phyloP scores from a whole-genome alignment of 2,329 filamentous ascomycete species.

The Botrytis paeoniae region DNA sequence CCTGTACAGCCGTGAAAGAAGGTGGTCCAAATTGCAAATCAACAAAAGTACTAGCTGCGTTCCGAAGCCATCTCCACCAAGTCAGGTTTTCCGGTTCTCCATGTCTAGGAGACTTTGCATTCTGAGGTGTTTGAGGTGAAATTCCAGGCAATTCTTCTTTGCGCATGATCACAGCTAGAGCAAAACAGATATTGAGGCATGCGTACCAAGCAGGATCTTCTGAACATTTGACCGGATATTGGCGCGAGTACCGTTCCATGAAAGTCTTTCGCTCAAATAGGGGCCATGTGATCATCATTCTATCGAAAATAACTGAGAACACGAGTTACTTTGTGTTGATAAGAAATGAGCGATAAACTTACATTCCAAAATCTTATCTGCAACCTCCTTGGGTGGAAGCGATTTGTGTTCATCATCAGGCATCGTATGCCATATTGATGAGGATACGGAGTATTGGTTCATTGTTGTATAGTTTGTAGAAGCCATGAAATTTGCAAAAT shows the following conservation, averaged over 20 bases:
- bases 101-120: not conserved
- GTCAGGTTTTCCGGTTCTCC: not conserved
- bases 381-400: slow-evolving; percentile 28
- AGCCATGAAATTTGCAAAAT: not conserved
- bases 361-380: slow-evolving; percentile 27
- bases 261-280: slow-evolving; percentile 26
- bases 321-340: not conserved
- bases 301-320: slow-evolving; percentile 12
- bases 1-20: slow-evolving; percentile 31
- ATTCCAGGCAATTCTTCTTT: slow-evolving; percentile 21
- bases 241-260: slow-evolving; percentile 23
- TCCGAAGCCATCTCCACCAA: slow-evolving; percentile 19
- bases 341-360: slow-evolving; percentile 12
- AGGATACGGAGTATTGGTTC: not conserved
- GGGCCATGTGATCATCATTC: slow-evolving; percentile 18
- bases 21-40: slow-evolving; percentile 27
- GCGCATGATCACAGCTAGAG: slow-evolving; percentile 19
- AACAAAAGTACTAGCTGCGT: slow-evolving; percentile 29
- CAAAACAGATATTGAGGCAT: slow-evolving; percentile 30
- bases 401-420: slow-evolving; percentile 24
- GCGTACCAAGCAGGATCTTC: slow-evolving; percentile 31
- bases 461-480: not conserved
- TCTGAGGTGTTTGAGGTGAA: slow-evolving; percentile 7
- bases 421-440: slow-evolving; percentile 25
- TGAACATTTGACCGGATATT: slow-evolving; percentile 28